These are phyloP conservation scores for Vigna reflexopilosa DNA, from an alignment of 306 rosid genomes.

Conservation along the genomic window DNA sequence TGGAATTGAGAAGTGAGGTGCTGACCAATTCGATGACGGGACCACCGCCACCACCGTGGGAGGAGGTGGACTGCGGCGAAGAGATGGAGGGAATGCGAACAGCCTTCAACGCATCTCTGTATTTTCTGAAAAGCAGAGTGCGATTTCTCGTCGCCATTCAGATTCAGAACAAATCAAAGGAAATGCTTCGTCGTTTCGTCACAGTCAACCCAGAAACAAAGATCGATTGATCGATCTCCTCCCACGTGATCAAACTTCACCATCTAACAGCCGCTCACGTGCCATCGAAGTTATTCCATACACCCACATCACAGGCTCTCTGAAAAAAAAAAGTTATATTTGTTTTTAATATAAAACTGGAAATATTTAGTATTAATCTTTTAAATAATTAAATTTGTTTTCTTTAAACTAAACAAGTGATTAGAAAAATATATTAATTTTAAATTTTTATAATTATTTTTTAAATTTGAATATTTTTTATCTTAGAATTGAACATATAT, in stretches of 20 bases:
- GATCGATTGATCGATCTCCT: conserved; percentile 13
- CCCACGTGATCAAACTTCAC: conserved; percentile 48
- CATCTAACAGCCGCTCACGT: conserved; percentile 49
- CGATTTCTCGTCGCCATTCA: conserved; percentile 80
- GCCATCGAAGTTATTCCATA: conserved; percentile 29
- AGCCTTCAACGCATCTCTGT: conserved; percentile 83
- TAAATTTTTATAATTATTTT: too few relatives aligned
- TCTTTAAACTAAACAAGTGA: too few relatives aligned
- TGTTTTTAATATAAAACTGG: too few relatives aligned
- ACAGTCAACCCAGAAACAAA: conserved; percentile 30
- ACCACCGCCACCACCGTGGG: conserved; percentile 54
- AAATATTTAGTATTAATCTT: too few relatives aligned
- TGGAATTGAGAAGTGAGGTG: conserved; percentile 76
- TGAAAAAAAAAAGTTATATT: too few relatives aligned
- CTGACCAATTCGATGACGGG: conserved; percentile 93
- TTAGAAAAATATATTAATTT: too few relatives aligned
- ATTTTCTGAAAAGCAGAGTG: conserved; percentile 62
- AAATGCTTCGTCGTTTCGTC: conserved; percentile 43
- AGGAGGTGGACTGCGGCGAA: conserved; percentile 52
- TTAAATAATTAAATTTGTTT: too few relatives aligned
- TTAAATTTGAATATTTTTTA: too few relatives aligned
- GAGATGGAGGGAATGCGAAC: conserved; percentile 74
- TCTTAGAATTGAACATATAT: too few relatives aligned
- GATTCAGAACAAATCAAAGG: conserved; percentile 34
- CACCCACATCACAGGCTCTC: not conserved